Evolutionary conservation across 768 basidiomycete genomes (phyloP).

Genomic region (Lentinus brumalis): DNA sequence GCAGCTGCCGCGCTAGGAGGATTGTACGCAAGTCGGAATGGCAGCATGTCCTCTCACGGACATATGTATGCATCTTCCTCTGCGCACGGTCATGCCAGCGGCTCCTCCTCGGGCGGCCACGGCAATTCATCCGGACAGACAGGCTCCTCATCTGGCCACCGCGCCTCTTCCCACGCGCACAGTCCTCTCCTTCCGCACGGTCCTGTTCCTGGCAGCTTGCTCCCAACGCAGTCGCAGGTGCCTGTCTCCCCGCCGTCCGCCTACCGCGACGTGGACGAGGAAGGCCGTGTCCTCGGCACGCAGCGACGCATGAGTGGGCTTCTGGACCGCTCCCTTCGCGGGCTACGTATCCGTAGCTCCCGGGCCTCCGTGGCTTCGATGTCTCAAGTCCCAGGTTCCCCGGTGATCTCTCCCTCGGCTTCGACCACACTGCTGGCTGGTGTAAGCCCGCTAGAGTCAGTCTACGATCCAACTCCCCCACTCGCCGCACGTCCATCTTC

Average conservation of each 20-base stretch:
- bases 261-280: slow-evolving; percentile 14
- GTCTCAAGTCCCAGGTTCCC: background rate
- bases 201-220: slow-evolving; percentile 20
- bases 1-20: background rate
- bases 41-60: slow-evolving; percentile 17
- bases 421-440: background rate
- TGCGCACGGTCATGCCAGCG: background rate
- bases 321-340: slow-evolving; percentile 14
- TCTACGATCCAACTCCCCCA: slow-evolving; percentile 2
- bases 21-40: slow-evolving; percentile 1
- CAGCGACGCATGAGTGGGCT: slow-evolving; percentile 12
- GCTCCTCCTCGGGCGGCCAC: slow-evolving; percentile 20
- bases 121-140: slow-evolving; percentile 20
- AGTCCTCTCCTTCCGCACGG: slow-evolving; percentile 2
- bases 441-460: background rate
- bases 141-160: slow-evolving; percentile 14
- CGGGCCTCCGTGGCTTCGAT: slow-evolving; percentile 7
- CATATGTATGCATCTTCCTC: slow-evolving; percentile 9
- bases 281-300: background rate
- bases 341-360: slow-evolving; percentile 14
- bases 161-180: background rate
- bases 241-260: slow-evolving; percentile 13
- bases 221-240: slow-evolving; percentile 20
- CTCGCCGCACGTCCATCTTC: slow-evolving; percentile 15
- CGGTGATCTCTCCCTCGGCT: background rate